Base-by-base conservation (phyloP, 768 basidiomycete species). In the Pleurotus citrinopileatus region DNA sequence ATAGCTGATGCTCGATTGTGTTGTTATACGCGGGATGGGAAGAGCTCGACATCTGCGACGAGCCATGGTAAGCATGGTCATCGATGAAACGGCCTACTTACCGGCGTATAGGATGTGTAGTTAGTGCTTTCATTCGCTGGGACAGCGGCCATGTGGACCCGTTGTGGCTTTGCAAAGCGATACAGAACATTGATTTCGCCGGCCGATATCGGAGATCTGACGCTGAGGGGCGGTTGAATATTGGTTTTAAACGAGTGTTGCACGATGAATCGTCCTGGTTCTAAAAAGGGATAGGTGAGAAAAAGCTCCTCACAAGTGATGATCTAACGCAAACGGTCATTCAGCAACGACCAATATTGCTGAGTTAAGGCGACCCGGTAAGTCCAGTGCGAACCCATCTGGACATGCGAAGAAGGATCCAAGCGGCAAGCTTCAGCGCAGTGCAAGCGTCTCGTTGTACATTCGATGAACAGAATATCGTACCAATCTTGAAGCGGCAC, bases 401-500 rank as follows among this genome's bases (percentile, higher is more conserved):
- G 45, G 15, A 15, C 15, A 12, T 20, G 8, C 5, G 45, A 29
- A 47, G 20, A 28, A 8, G 10, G 12, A 3, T 47, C 10, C 17
- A 47, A 4, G 5, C 17, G 22, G 26, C 45, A 47, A 13, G 25
- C 15, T 28, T 47, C 45, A 15, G 20, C n/a, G 28, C 28, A 20
- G 45, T 15, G 20, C 27, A 47, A 47, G n/a, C 25, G 9, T 26
- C 45, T 37, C 4, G 48, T 29, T 37, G n/a, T 15, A 20, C 28
- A 23, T 4, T 51, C 48, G 20, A 36, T 10, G 23, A 51, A 10
- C 29, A 51, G 19, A n/a, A 51, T 37, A 37, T 51, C 34, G 48
- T 51, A 51, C 19, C 32, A 34, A 7, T 51, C 48, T 10, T 19
- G 32, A 20, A 51, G 48, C 37, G 28, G 48, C 4, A 51, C 34